Percentiles rank a stretch among this genome's conserved stretches.
These are phyloP conservation scores for Polyrhizophydium stewartii DNA, from an alignment of 371 early-diverging fungal genomes.

Conservation along the genomic window DNA sequence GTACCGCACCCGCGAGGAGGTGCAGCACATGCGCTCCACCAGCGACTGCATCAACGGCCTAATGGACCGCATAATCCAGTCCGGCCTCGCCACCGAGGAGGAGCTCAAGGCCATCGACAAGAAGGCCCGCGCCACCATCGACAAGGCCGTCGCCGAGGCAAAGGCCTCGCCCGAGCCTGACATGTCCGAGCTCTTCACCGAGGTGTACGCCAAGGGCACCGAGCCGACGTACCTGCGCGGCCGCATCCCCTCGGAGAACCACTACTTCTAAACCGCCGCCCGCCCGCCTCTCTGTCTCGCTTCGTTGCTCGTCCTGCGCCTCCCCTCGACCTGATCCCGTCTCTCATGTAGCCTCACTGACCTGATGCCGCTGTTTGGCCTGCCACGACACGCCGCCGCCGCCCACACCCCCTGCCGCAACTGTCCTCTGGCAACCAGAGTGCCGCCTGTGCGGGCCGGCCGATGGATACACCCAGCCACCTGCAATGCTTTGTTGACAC, in stretches of 20 bases:
- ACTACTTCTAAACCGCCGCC: no score
- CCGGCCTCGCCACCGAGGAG: slow-evolving; percentile 71
- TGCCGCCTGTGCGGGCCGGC: no score
- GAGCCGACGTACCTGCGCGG: slow-evolving; percentile 76
- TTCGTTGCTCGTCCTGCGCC: no score
- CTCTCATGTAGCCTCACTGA: no score
- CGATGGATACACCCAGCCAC: no score
- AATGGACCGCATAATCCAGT: slow-evolving; percentile 73
- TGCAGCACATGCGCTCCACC: slow-evolving; percentile 93
- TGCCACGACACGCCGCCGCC: no score
- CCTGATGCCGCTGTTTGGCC: no score
- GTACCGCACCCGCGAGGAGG: slow-evolving; percentile 96
- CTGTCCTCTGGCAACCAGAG: no score
- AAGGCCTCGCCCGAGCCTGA: slow-evolving; percentile 83
- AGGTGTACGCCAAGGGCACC: slow-evolving; percentile 77
- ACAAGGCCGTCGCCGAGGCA: slow-evolving; percentile 79
- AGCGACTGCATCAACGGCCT: slow-evolving; percentile 91
- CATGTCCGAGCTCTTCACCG: slow-evolving; percentile 66
- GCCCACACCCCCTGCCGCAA: no score
- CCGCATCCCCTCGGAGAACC: slow-evolving; percentile 23
- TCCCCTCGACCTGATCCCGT: no score
- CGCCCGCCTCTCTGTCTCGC: no score
- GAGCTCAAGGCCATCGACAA: slow-evolving; percentile 93
- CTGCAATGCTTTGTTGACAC: no score
- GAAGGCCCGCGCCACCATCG: slow-evolving; percentile 78